Conservation (phyloP, 169 alveolate genomes). For the Cryptosporidium xiaoi region DNA sequence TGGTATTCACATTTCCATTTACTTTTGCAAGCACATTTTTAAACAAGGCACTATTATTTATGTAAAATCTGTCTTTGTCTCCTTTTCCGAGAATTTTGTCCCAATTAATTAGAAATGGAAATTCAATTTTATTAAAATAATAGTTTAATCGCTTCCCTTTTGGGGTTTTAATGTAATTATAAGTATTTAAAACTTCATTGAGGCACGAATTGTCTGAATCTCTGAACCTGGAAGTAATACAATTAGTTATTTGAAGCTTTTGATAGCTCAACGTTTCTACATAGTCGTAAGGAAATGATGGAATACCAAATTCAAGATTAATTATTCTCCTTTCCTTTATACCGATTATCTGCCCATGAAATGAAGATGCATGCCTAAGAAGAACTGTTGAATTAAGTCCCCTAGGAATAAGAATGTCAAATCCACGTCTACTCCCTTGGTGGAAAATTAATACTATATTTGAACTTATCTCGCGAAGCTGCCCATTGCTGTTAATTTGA, state of each 20-base stretch:
- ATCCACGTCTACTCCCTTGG: constrained; percentile 50
- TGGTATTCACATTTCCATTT: not conserved
- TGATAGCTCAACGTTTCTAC: constrained; percentile 57
- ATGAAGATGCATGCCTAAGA: constrained; percentile 20
- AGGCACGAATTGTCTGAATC: not conserved
- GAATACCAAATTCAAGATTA: constrained; percentile 21
- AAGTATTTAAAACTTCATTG: constrained; percentile 17
- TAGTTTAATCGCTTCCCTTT: constrained; percentile 51
- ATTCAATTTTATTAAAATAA: constrained; percentile 47
- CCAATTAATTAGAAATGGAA: constrained; percentile 60
- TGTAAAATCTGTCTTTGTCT: not conserved
- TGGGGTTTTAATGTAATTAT: constrained; percentile 40
- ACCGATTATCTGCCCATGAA: constrained; percentile 56
- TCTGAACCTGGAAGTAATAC: not conserved
- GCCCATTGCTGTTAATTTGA: not conserved
- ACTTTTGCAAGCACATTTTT: not conserved
- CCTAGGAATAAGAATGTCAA: constrained; percentile 56
- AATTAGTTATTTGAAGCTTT: constrained; percentile 11
- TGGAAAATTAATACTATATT: constrained; percentile 36
- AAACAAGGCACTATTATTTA: not conserved
- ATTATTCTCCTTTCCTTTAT: constrained; percentile 48
- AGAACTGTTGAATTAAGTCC: constrained; percentile 62
- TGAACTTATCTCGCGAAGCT: not conserved
- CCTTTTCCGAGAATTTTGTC: constrained; percentile 10
- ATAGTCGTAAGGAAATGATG: constrained; percentile 54